Evolutionary conservation across 495 filamentous ascomycete species (phyloP).

Genomic region (Xylaria telfairii): DNA sequence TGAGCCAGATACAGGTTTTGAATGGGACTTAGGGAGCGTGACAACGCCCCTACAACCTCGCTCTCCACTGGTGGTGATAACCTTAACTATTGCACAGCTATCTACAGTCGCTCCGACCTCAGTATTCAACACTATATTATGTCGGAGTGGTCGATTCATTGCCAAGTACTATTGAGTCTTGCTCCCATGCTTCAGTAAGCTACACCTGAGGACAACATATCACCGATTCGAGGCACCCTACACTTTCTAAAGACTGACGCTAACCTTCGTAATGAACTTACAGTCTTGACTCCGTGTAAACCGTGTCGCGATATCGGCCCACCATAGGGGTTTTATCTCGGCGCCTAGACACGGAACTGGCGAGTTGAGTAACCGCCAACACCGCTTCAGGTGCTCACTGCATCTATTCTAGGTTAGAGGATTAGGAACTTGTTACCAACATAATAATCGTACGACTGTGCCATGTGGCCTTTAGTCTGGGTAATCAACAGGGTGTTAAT

Average conservation of each 20-base stretch:
- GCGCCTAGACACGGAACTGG: background rate
- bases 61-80: slow-evolving; percentile 1
- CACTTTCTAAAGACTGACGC: background rate
- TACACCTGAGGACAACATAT: background rate
- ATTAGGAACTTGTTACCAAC: background rate
- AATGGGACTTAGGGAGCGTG: slow-evolving; percentile 6
- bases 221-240: background rate
- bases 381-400: background rate
- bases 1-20: slow-evolving; percentile 1
- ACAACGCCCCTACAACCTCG: background rate
- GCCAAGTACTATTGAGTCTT: background rate
- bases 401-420: background rate
- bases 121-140: background rate
- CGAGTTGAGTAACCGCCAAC: background rate
- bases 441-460: slow-evolving; percentile 18
- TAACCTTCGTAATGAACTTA: background rate
- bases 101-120: background rate
- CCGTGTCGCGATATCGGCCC: slow-evolving; percentile 24
- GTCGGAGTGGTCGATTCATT: background rate
- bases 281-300: background rate
- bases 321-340: background rate
- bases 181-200: background rate
- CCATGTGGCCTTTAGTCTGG: slow-evolving; percentile 7
- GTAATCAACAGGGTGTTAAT: background rate
- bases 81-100: background rate